These are phyloP conservation scores for Rhododendron henanense DNA, from an alignment of 148 eudicot genomes.

Conservation along the genomic window DNA sequence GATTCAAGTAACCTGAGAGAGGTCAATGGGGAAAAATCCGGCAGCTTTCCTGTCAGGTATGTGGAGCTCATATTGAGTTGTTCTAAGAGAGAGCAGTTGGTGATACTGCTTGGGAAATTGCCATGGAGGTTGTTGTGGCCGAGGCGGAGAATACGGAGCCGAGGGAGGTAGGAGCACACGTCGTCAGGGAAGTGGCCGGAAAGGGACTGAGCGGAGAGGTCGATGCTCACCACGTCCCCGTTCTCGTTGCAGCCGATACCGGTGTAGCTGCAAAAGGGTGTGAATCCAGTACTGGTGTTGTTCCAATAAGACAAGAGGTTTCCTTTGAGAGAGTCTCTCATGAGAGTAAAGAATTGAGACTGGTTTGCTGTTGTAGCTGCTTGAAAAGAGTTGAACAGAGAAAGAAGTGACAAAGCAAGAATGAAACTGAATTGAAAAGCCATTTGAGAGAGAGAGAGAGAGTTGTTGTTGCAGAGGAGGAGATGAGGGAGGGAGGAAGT, in stretches of 20 bases:
- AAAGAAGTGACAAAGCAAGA: conserved; percentile 25
- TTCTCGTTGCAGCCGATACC: conserved; percentile 57
- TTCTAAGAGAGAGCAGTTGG: conserved; percentile 57
- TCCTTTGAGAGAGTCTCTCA: conserved; percentile 56
- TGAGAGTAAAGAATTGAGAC: conserved; percentile 50
- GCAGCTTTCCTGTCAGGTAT: conserved; percentile 47
- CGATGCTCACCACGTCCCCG: conserved; percentile 41
- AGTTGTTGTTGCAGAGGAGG: conserved; percentile 26
- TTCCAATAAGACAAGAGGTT: conserved; percentile 44
- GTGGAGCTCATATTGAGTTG: conserved; percentile 45
- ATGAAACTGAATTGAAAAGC: conserved; percentile 26
- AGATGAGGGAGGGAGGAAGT: conserved; percentile 27
- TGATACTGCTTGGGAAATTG: conserved; percentile 48
- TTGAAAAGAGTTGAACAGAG: conserved; percentile 16
- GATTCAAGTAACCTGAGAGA: conserved; percentile 53
- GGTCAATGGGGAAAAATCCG: conserved; percentile 53
- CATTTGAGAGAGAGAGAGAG: conserved; percentile 30
- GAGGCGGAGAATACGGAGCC: conserved; percentile 45
- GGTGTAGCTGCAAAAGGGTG: conserved; percentile 42
- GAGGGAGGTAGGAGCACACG: conserved; percentile 68
- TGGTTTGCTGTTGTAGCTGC: conserved; percentile 35
- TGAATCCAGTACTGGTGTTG: conserved; percentile 6
- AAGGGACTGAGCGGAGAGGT: conserved; percentile 45
- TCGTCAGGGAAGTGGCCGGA: conserved; percentile 60
- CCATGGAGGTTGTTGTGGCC: conserved; percentile 49